Conservation (phyloP, 148 eudicot genomes). For the Chenopodium formosanum region DNA sequence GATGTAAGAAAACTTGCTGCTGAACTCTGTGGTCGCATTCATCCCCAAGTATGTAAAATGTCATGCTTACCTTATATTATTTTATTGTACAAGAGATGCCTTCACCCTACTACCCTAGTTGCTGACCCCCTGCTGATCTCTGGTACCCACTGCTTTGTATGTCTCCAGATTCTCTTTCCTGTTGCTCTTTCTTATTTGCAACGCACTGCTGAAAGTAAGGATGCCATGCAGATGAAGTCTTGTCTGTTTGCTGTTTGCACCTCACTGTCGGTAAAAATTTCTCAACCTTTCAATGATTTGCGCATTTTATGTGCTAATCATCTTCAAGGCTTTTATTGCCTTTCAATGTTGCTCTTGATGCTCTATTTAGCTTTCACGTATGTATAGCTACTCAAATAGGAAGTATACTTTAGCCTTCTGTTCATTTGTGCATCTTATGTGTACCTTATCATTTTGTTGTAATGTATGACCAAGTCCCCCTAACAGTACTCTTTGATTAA, state of each 20-base stretch:
- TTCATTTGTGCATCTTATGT: not conserved
- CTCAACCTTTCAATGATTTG: not conserved
- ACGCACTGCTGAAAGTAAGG: constrained; percentile 42
- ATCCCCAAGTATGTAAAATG: constrained; percentile 52
- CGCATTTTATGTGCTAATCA: not conserved
- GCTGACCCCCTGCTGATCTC: not conserved
- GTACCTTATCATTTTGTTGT: not conserved
- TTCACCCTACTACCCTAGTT: not conserved
- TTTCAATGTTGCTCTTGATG: not conserved
- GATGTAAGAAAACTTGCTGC: constrained; percentile 87
- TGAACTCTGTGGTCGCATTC: constrained; percentile 83
- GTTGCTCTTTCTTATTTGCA: constrained; percentile 50
- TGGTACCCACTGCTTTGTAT: not conserved
- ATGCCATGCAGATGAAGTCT: constrained; percentile 57
- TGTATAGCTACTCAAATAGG: constrained; percentile 1
- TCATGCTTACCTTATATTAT: no score
- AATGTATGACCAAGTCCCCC: not conserved
- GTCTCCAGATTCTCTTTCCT: constrained; percentile 58
- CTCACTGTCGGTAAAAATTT: constrained; percentile 56
- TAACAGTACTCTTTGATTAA: not conserved
- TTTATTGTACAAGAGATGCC: not conserved
- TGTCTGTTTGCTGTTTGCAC: constrained; percentile 76
- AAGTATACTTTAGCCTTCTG: not conserved
- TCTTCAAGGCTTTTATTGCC: not conserved
- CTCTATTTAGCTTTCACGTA: not conserved